Evolutionary conservation across 495 filamentous ascomycete species (phyloP), one percentile per base, ranked within the genome.

Genomic region (Parathielavia appendiculata): DNA sequence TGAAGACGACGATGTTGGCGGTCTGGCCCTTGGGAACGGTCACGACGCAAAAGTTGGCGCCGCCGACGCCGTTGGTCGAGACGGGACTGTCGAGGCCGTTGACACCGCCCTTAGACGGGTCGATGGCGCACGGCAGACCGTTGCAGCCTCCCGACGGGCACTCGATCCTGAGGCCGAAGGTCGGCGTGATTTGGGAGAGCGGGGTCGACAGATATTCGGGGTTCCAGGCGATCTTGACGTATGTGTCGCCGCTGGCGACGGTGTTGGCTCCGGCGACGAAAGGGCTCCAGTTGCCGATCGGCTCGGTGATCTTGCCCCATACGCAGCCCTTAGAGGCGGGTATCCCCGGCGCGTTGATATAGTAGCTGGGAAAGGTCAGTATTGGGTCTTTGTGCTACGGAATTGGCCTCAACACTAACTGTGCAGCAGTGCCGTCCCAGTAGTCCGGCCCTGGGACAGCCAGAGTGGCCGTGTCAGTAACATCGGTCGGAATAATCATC

Each of bases 251-350:
- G 53, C 69, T 72, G 32, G 65, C 63, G 57, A 83, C 80, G 38
- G 85, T 85, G 72, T 92, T 91, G 36, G 86, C 87, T 51, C 89
- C 89, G 34, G 84, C 84, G 58, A 90, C 89, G 63, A 86, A 93
- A 1, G 89, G 86, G 47, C 80, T 76, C 89, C 89, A 93, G 74
- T 93, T 92, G 49, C 89, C 89, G 56, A 83, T 71, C 0, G 88
- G 82, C 62, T 86, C 79, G 40, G 71, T 73, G 26, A 74, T 75
- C 53, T 78, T 81, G 54, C 88, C 86, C 89, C 89, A 92, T 36
- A 86, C 68, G 62, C 89, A 93, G 34, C 79, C 87, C 35, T 84
- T 77, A 14, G 77, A 78, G 16, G 75, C 63, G 17, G 69, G 62
- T 49, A 84, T 71, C 65, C 89, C 88, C 19, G 89, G 89, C 9